These are phyloP conservation scores for Sextonia rubra DNA, from an alignment of 164 flowering plant species.

Conservation along the genomic window DNA sequence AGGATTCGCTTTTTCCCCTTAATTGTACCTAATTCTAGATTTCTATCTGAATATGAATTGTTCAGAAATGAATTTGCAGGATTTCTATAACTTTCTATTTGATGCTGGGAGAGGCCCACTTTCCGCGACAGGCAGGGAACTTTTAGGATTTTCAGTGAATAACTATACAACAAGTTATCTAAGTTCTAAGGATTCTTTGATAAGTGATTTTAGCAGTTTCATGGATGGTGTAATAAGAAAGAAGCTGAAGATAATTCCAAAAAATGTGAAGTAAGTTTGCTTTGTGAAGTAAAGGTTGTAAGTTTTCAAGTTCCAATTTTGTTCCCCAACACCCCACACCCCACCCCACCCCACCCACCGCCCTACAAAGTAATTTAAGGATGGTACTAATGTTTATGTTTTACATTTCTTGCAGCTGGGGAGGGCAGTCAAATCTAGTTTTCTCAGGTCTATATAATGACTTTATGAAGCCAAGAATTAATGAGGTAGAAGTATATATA, in stretches of 20 bases:
- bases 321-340: no score
- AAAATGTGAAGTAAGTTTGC: constrained; percentile 47
- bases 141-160: constrained; percentile 19
- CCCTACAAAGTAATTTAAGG: no score
- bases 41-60: no score
- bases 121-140: constrained; percentile 21
- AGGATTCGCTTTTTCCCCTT: neutral
- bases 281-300: no score
- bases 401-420: constrained; percentile 47
- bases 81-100: constrained; percentile 74
- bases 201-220: constrained; percentile 35
- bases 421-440: constrained; percentile 59
- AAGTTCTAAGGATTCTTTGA: constrained; percentile 27
- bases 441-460: constrained; percentile 48
- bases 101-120: constrained; percentile 46
- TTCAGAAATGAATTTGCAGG: constrained; percentile 34
- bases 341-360: no score
- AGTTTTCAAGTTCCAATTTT: no score
- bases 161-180: constrained; percentile 59
- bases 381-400: neutral
- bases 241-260: constrained; percentile 71
- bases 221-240: constrained; percentile 63
- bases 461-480: constrained; percentile 82
- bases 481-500: constrained; percentile 41
- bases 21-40: no score